Percentiles rank a stretch among this genome's conserved stretches.
Conservation (phyloP, 1,139 yeast species). For the Candida sojae region DNA sequence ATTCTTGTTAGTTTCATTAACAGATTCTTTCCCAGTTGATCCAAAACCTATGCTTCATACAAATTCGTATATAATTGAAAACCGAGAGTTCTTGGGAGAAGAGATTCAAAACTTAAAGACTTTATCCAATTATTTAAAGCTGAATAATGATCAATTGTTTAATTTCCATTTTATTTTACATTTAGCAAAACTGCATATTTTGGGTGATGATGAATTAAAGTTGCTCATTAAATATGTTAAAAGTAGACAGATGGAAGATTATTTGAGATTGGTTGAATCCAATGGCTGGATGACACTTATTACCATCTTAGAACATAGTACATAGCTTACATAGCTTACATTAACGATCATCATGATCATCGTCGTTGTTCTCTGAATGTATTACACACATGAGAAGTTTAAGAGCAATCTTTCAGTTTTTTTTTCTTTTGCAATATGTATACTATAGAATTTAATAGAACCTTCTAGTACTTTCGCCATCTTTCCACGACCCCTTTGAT, state of each 20-base stretch:
- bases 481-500: conserved; percentile 6
- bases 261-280: conserved; percentile 56
- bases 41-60: conserved; percentile 53
- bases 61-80: conserved; percentile 68
- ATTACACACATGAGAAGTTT: neutral
- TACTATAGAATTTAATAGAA: conserved; percentile 3
- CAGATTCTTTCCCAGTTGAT: conserved; percentile 86
- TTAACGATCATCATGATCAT: neutral
- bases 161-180: conserved; percentile 78
- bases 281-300: conserved; percentile 79
- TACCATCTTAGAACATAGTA: conserved; percentile 52
- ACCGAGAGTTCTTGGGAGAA: conserved; percentile 73
- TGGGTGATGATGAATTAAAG: conserved; percentile 52
- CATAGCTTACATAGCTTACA: conserved; percentile 9
- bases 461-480: conserved; percentile 4
- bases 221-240: conserved; percentile 47
- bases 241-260: conserved; percentile 41
- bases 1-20: conserved; percentile 80
- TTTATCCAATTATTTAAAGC: conserved; percentile 45
- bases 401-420: neutral
- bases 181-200: conserved; percentile 52
- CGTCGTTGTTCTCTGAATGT: neutral
- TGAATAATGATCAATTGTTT: conserved; percentile 35
- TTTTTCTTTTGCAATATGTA: too few species aligned
- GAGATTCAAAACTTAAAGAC: conserved; percentile 58